Percentiles rank a stretch among this genome's conserved stretches.
Evolutionary conservation across 371 early-diverging fungal genomes (phyloP).

Genomic region (Batrachochytrium dendrobatidis): DNA sequence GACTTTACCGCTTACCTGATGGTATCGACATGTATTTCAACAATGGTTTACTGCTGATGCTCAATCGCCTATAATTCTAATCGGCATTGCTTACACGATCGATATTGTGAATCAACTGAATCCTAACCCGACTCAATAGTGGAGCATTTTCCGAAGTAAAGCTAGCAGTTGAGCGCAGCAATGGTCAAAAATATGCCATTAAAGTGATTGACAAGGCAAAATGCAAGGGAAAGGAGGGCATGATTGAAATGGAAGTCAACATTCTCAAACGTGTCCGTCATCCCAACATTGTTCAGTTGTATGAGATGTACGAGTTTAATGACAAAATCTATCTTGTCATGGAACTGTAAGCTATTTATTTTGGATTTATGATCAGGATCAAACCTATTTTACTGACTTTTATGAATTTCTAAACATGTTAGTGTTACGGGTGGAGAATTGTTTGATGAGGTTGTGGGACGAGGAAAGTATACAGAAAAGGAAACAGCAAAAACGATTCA

Average conservation of each 20-base stretch:
- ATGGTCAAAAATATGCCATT: constrained; percentile 61
- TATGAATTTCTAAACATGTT: not conserved
- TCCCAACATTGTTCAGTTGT: constrained; percentile 71
- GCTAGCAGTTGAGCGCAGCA: constrained; percentile 44
- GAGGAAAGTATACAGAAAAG: constrained; percentile 61
- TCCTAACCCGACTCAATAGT: constrained; percentile 19
- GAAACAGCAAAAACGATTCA: constrained; percentile 74
- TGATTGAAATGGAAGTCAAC: constrained; percentile 76
- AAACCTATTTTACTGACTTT: not conserved
- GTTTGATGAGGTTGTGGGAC: constrained; percentile 80
- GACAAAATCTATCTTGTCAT: constrained; percentile 76
- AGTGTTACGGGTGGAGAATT: constrained; percentile 84
- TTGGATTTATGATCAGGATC: too few species aligned
- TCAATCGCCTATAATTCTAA: not conserved
- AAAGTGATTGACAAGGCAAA: constrained; percentile 69
- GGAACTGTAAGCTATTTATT: constrained; percentile 47
- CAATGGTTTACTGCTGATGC: not conserved
- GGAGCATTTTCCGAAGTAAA: constrained; percentile 81
- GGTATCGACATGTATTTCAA: too few species aligned
- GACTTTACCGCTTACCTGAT: too few species aligned
- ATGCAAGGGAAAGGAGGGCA: constrained; percentile 62
- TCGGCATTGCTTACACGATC: not conserved
- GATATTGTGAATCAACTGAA: too few species aligned
- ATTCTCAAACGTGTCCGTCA: constrained; percentile 72
- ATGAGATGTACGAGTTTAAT: constrained; percentile 68